Base-by-base conservation (phyloP, 1,139 yeast species). In the Suhomyces anneliseae region DNA sequence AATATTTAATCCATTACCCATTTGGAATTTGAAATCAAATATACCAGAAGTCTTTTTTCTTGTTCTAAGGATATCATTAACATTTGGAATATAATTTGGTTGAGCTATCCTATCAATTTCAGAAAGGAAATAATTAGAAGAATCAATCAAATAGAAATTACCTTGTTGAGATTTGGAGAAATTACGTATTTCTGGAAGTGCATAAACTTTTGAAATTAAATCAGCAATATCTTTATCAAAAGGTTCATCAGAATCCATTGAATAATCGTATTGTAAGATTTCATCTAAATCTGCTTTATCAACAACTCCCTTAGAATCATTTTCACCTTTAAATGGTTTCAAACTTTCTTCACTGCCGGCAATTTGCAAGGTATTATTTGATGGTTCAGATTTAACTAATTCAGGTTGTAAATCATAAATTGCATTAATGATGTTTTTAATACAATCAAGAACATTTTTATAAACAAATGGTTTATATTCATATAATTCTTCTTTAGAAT, bases 31-130 rank as follows among this genome's bases (percentile, higher is more conserved):
- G 52, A 89, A 84, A 61, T 90, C 97, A 60, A 85, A 89, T 40
- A 90, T 89, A 69, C 98, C 97, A 0, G 96, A 87, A 0, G 98
- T 90, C 69, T 89, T 90, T 62, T 89, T 88, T 70, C 98, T 83
- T 9, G 96, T 90, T 54, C 96, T 78, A 54, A 90, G 75, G 38
- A 90, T 83, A 68, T 90, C 98, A 44, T 83, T 80, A 26, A 81
- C 85, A 24, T 79, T 78, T 2, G 97, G 97, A 14, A 83, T 61
- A 63, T 87, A 90, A 49, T 79, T 77, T 1, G 78, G 74, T 24
- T 71, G 63, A 4, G 85, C 70, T 42, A 90, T 85, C 54, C 96
- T 74, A 34, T 74, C 76, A 40, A 90, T 66, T 59, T 85, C 85
- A 34, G 82, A 78, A 57, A 90, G 79, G 62, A 90, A 90, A 64